phyloP scores from a whole-genome alignment of 352 stramenopile genomes.

The Thalassiosira delicatula region DNA sequence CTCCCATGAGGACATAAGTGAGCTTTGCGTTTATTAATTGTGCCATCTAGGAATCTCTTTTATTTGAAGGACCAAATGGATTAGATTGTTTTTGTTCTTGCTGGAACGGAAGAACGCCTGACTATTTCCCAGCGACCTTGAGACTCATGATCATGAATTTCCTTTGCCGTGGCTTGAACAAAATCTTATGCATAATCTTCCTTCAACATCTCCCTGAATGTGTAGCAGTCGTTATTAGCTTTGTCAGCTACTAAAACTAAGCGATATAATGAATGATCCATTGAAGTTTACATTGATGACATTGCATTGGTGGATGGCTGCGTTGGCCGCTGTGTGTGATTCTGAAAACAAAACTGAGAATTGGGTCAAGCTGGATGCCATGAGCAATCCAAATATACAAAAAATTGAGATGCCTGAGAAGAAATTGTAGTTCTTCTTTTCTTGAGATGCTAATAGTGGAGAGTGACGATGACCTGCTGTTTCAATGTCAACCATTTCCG shows the following conservation, averaged over 20 bases:
- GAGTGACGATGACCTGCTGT: background rate
- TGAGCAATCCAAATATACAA: background rate
- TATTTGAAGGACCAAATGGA: conserved; percentile 25
- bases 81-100: conserved; percentile 5
- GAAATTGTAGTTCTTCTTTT: background rate
- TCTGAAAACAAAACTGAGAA: background rate
- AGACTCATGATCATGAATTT: conserved; percentile 1
- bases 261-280: background rate
- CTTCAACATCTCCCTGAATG: conserved; percentile 14
- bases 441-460: background rate
- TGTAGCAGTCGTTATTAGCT: conserved; percentile 10
- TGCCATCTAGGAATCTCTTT: conserved; percentile 17
- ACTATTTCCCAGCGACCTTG: conserved; percentile 10
- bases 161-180: conserved; percentile 7
- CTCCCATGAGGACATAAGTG: conserved; percentile 15
- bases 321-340: background rate
- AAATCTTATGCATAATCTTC: conserved; percentile 6
- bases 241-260: background rate
- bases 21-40: conserved; percentile 12
- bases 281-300: conserved; percentile 3
- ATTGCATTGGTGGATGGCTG: background rate
- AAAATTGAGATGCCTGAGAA: background rate
- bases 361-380: background rate
- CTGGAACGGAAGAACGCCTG: background rate
- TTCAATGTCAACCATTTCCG: conserved; percentile 3